Base-by-base conservation (phyloP, 768 basidiomycete genomes). In the Hericium rajendrae region DNA sequence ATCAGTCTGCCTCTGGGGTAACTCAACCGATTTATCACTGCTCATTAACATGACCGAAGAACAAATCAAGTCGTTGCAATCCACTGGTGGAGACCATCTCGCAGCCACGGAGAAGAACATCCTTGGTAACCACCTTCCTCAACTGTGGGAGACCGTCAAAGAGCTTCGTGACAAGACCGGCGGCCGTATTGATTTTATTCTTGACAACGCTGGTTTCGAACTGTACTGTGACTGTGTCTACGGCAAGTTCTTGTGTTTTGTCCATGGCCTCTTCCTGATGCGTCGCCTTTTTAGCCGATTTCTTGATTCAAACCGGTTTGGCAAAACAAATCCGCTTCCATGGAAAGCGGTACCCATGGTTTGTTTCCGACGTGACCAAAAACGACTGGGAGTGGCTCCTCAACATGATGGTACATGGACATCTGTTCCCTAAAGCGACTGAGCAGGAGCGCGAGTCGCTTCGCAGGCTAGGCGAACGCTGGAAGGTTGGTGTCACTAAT, bases 1-100 rank as follows among this genome's bases (percentile, higher is more conserved):
- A 20, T 56, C 51, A 91, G 92, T 97, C 54, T 95, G 93, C 68
- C 78, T 95, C 12, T 97, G 94, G 94, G 94, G 94, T 15, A 97
- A 97, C 72, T 93, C 94, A 9, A 97, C 94, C 52, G 94, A 97
- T 71, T 77, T 97, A 52, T 95, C 93, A 2, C 79, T 97, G 39
- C 78, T 97, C 58, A 97, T 97, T 71, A 91, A 97, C 73, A 95
- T 97, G 94, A 89, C 89, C 6, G 94, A 97, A 71, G 94, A 97
- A 32, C 94, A 97, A 70, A 97, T 97, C 73, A 94, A 93, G 69
- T 82, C 86, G 49, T 78, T 97, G n/a, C 94, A 97, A 68, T 94
- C 93, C 13, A 95, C 94, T 16, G 94, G 94, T 11, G 92, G 93
- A n/a, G 94, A 93, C 49, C 84, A 91, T 59, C 84, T 97, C 48